Base-by-base conservation (phyloP, 1,139 yeast genomes). In the Yamadazyma sp. region DNA sequence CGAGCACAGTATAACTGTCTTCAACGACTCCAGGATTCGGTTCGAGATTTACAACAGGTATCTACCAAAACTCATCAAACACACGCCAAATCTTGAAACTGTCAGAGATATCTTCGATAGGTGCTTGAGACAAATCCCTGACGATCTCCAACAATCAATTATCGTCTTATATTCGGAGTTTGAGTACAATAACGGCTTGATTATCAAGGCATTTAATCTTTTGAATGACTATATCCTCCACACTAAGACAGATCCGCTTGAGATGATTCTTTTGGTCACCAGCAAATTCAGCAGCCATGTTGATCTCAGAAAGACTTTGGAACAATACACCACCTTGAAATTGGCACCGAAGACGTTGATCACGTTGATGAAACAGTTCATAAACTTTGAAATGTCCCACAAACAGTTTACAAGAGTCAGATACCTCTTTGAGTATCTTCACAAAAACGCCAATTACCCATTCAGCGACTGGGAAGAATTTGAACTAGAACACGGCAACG, bases 21-120 rank as follows among this genome's bases (percentile, higher is more conserved):
- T 89, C 56, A 50, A 54, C 17, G 82, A 80, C 46, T 81, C 85
- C 1, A 68, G 74, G 3, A 81, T 82, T 12, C 53, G 53, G 35
- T 82, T 73, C 51, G 88, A 86, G 48, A 68, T 89, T 21, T 87
- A 94, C 92, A 78, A 76, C 42, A 63, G 76, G 9, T 89, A 88
- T 56, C 54, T 89, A 27, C 62, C 73, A 1, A 80, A 77, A 42
- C 73, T 79, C 0, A 47, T 81, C 11, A 48, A 51, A 32, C 59
- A 49, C 48, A 57, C 38, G 1, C 48, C 78, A 15, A 53, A 61
- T 4, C 43, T 54, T 0, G 96, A 87, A 49, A 64, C 87, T 43
- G 61, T 86, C 5, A 64, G 95, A 29, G 95, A 86, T 45, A 53
- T 86, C 14, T 88, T 86, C 59, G 95, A 87, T 40, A 80, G 80